Conservation (phyloP, 2,329 filamentous ascomycete species). For the Lasiodiplodia citricola region DNA sequence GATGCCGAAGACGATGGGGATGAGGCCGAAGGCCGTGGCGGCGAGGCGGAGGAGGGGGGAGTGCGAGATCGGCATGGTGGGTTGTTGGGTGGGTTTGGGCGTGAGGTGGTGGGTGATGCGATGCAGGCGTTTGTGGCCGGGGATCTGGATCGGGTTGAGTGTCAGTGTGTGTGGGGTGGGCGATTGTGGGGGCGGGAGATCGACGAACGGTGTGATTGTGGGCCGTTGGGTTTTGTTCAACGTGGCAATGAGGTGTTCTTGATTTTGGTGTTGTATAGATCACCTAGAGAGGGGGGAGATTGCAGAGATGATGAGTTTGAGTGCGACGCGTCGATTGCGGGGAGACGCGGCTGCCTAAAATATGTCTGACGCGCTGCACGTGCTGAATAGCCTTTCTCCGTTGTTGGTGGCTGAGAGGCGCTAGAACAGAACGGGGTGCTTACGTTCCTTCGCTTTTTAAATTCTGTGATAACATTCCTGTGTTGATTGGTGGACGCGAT, state of each 20-base stretch:
- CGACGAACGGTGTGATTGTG: not conserved
- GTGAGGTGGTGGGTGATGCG: not conserved
- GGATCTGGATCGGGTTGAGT: not conserved
- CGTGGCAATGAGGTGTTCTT: not conserved
- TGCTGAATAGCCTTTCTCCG: not conserved
- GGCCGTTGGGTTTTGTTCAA: not conserved
- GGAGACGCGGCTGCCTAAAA: not conserved
- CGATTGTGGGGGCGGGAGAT: not conserved
- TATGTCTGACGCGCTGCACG: not conserved
- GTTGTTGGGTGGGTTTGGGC: not conserved
- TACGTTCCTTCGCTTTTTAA: not conserved
- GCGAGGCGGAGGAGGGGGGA: slow-evolving; percentile 11
- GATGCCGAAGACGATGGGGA: slow-evolving; percentile 46
- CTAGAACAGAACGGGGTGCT: not conserved
- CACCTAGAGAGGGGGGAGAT: no score
- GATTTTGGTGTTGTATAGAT: not conserved
- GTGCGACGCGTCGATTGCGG: not conserved
- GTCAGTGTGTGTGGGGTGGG: not conserved
- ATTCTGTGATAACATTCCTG: not conserved
- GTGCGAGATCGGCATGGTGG: not conserved
- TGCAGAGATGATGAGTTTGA: not conserved
- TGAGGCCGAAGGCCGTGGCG: slow-evolving; percentile 32
- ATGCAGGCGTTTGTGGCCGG: not conserved
- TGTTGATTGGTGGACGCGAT: no score
- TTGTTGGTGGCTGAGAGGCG: not conserved